Conservation (phyloP, 169 alveolate species). For the Cryptosporidium bovis region DNA sequence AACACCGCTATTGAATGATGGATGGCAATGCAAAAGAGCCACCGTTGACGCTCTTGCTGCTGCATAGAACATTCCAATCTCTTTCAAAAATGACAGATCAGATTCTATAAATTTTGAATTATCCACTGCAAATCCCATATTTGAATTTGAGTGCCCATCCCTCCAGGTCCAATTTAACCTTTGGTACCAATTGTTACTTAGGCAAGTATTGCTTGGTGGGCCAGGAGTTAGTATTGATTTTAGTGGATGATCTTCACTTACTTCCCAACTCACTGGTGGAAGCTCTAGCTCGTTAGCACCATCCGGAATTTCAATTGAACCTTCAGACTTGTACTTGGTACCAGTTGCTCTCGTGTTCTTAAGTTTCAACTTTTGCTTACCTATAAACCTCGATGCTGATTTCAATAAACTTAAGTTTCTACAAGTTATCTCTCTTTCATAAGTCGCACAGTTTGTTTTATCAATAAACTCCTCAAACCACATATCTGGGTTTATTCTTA, state of each 20-base stretch:
- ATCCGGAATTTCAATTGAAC: slow-evolving; percentile 26
- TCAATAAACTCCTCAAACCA: slow-evolving; percentile 68
- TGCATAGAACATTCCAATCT: slow-evolving; percentile 55
- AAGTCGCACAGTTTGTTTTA: slow-evolving; percentile 55
- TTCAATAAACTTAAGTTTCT: slow-evolving; percentile 47
- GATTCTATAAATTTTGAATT: slow-evolving; percentile 49
- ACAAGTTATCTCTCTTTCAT: slow-evolving; percentile 64
- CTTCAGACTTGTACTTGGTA: slow-evolving; percentile 13
- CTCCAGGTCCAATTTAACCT: slow-evolving; percentile 67
- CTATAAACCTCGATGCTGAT: slow-evolving; percentile 53
- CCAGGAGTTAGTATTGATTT: slow-evolving; percentile 64
- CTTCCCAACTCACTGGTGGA: slow-evolving; percentile 71
- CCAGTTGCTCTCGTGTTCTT: slow-evolving; percentile 31
- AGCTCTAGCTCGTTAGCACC: slow-evolving; percentile 62
- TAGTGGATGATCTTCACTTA: slow-evolving; percentile 58
- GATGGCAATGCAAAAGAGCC: slow-evolving; percentile 68
- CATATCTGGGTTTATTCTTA: slow-evolving; percentile 60
- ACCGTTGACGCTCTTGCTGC: slow-evolving; percentile 53
- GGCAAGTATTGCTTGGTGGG: slow-evolving; percentile 65
- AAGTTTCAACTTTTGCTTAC: slow-evolving; percentile 46
- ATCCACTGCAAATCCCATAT: not conserved
- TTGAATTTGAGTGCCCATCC: slow-evolving; percentile 29
- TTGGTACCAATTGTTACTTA: slow-evolving; percentile 74
- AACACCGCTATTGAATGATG: slow-evolving; percentile 48
- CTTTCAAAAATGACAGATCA: slow-evolving; percentile 47